Conservation (phyloP, 148 eudicot species). For the Nepenthes gracilis region DNA sequence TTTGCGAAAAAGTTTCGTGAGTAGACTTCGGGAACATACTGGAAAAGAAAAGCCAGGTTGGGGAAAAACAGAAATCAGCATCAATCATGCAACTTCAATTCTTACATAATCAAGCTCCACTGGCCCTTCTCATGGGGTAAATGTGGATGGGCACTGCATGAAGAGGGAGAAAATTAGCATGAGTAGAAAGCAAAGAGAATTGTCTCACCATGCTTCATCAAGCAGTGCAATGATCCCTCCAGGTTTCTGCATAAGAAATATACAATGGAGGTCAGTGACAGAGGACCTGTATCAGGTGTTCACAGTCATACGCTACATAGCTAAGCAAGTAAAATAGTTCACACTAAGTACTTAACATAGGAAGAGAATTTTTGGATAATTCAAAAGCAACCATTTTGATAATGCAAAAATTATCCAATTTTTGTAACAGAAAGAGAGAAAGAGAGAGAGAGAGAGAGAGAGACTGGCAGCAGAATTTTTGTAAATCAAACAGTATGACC, state of each 20-base stretch:
- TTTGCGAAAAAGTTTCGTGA: slow-evolving; percentile 88
- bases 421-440: too few relatives aligned
- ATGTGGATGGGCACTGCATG: background rate
- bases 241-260: slow-evolving; percentile 72
- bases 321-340: too few relatives aligned
- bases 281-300: background rate
- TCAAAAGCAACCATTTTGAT: too few relatives aligned
- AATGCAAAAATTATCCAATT: too few relatives aligned
- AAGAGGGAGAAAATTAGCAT: background rate
- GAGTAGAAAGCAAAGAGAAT: background rate
- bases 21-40: slow-evolving; percentile 99
- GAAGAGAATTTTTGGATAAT: too few relatives aligned
- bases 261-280: background rate
- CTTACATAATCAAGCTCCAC: background rate
- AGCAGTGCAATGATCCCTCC: slow-evolving; percentile 95
- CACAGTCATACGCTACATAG: background rate
- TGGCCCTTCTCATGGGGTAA: background rate
- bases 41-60: slow-evolving; percentile 17
- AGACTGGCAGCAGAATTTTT: too few relatives aligned
- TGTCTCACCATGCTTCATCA: slow-evolving; percentile 93
- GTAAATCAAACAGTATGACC: too few relatives aligned
- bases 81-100: background rate
- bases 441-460: too few relatives aligned
- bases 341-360: too few relatives aligned
- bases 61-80: background rate